Evolutionary conservation across 2,329 filamentous ascomycete genomes (phyloP).

Genomic region (Aspergillus carbonarius): DNA sequence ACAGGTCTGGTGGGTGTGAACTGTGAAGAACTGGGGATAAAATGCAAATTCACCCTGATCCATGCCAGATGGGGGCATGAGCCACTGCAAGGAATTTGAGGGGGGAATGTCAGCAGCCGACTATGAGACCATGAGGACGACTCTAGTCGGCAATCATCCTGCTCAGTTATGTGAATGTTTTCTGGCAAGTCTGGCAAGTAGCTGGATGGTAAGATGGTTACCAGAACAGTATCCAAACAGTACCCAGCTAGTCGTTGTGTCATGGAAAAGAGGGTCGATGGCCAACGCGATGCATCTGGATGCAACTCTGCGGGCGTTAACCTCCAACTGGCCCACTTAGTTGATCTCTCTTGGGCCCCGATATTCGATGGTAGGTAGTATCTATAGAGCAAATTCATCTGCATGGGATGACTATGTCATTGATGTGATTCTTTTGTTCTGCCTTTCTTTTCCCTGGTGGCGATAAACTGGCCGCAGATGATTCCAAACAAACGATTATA

Average conservation of each 20-base stretch:
- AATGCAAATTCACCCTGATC: not conserved
- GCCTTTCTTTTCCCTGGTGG: not conserved
- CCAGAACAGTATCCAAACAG: not conserved
- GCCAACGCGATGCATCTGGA: not conserved
- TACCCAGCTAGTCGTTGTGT: not conserved
- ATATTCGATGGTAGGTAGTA: not conserved
- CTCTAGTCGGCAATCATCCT: too few relatives aligned
- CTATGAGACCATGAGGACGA: not conserved
- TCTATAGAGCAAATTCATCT: not conserved
- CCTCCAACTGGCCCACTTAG: not conserved
- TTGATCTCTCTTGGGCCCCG: not conserved
- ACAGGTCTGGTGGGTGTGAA: not conserved
- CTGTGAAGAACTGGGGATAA: not conserved
- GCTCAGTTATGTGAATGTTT: not conserved
- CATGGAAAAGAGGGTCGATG: not conserved
- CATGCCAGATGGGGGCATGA: not conserved
- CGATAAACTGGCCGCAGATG: not conserved
- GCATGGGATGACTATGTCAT: not conserved
- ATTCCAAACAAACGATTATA: not conserved
- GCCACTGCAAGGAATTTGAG: not conserved
- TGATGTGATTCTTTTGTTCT: not conserved
- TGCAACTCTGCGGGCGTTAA: slow-evolving; percentile 1
- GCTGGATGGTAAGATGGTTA: not conserved
- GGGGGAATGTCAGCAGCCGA: not conserved
- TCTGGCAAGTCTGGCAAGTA: not conserved